phyloP scores from a whole-genome alignment of 1,284 basidiomycete genomes.

The Kwoniella shivajii region DNA sequence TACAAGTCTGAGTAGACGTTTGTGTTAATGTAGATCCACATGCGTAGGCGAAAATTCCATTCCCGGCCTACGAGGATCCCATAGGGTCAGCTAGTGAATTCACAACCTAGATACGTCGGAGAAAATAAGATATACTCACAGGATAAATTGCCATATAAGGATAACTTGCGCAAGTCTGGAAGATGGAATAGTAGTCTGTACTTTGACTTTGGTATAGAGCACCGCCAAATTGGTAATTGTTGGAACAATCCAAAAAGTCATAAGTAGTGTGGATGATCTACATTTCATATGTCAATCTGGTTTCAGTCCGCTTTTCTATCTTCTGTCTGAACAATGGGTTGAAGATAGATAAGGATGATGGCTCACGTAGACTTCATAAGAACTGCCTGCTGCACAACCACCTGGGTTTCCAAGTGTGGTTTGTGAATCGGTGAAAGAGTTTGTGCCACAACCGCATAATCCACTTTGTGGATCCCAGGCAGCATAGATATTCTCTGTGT shows the following conservation, averaged over 20 bases:
- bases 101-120: not conserved
- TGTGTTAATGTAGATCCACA: not conserved
- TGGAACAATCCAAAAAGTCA: not conserved
- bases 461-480: too few species aligned
- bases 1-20: not conserved
- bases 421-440: not conserved
- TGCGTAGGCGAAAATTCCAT: not conserved
- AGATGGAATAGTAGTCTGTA: not conserved
- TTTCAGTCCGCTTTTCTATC: too few species aligned
- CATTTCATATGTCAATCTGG: not conserved
- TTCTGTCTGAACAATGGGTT: not conserved
- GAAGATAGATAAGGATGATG: not conserved
- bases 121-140: not conserved
- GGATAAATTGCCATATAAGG: not conserved
- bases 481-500: too few species aligned
- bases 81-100: not conserved
- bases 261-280: not conserved
- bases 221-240: not conserved
- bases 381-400: not conserved
- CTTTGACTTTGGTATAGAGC: not conserved
- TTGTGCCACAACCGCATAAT: not conserved
- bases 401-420: not conserved
- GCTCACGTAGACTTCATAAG: slow-evolving; percentile 3
- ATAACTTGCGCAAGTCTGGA: not conserved
- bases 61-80: not conserved